A percentile compares a stretch with the other conserved stretches of the same genome.
phyloP scores from a whole-genome alignment of 2,329 filamentous ascomycete species.

The Macrophomina pseudophaseolina region DNA sequence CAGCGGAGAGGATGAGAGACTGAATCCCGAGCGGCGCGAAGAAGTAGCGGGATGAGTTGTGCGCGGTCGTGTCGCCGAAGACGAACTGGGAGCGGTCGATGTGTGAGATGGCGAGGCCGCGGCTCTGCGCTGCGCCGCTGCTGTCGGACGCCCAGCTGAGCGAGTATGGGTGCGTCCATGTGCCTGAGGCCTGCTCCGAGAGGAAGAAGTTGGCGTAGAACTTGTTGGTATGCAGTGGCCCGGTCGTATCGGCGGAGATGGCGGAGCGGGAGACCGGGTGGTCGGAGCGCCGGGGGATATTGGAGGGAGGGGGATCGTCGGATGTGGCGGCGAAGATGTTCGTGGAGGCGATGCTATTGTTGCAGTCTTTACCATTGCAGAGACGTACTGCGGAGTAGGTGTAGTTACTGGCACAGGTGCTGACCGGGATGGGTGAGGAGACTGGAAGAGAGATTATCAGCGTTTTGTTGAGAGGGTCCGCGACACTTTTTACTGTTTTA shows the following conservation, averaged over 20 bases:
- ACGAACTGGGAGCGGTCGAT: conserved; percentile 71
- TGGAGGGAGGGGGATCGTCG: background rate
- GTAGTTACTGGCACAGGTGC: too few species aligned
- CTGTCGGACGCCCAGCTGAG: conserved; percentile 50
- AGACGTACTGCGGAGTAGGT: background rate
- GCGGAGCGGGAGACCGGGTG: background rate
- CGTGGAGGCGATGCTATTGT: background rate
- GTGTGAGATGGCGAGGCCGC: conserved; percentile 80
- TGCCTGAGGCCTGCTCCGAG: conserved; percentile 68
- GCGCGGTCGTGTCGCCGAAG: conserved; percentile 58
- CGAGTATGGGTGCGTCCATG: conserved; percentile 72
- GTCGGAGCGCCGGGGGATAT: background rate
- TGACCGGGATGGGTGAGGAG: too few species aligned
- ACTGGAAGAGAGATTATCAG: too few species aligned
- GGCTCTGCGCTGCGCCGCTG: conserved; percentile 63
- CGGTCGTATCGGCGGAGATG: background rate
- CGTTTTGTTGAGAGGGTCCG: too few species aligned
- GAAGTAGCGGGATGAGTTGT: conserved; percentile 66
- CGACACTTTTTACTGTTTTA: too few species aligned
- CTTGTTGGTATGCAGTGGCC: conserved; percentile 69
- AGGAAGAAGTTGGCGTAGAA: conserved; percentile 77
- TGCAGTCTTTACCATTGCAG: background rate
- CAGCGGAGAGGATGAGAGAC: conserved; percentile 79
- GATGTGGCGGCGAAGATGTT: conserved; percentile 5
- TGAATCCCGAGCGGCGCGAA: conserved; percentile 84